Percentiles rank a stretch among this genome's conserved stretches.
These are phyloP conservation scores for Corchorus capsularis DNA, from an alignment of 345 rosid species.

Conservation along the genomic window DNA sequence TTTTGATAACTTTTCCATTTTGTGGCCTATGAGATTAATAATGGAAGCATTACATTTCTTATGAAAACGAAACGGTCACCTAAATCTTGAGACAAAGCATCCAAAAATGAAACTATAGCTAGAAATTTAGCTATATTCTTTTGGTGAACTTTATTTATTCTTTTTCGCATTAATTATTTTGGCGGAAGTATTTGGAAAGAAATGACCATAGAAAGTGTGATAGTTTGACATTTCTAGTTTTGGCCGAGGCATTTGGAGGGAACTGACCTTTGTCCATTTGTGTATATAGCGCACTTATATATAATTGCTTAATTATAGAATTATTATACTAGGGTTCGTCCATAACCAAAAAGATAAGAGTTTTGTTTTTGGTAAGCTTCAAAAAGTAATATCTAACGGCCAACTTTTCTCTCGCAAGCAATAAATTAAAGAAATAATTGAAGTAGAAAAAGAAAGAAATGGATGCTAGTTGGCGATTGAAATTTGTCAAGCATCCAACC, in stretches of 20 bases:
- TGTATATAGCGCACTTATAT: neutral
- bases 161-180: neutral
- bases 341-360: no score
- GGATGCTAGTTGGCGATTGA: no score
- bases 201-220: neutral
- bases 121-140: neutral
- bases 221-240: neutral
- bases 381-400: no score
- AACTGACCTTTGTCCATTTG: neutral
- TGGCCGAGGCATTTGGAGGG: neutral
- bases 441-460: no score
- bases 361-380: no score
- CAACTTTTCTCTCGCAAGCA: no score
- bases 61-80: neutral
- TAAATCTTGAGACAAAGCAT: neutral
- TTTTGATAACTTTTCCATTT: neutral
- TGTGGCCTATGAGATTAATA: neutral
- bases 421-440: no score
- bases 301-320: no score
- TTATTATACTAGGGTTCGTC: no score
- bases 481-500: no score
- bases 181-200: conserved; percentile 22
- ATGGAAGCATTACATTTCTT: neutral
- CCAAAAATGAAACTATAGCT: neutral
- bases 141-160: neutral